phyloP scores from a whole-genome alignment of 495 filamentous ascomycete species.

The Daldinia bambusicola region DNA sequence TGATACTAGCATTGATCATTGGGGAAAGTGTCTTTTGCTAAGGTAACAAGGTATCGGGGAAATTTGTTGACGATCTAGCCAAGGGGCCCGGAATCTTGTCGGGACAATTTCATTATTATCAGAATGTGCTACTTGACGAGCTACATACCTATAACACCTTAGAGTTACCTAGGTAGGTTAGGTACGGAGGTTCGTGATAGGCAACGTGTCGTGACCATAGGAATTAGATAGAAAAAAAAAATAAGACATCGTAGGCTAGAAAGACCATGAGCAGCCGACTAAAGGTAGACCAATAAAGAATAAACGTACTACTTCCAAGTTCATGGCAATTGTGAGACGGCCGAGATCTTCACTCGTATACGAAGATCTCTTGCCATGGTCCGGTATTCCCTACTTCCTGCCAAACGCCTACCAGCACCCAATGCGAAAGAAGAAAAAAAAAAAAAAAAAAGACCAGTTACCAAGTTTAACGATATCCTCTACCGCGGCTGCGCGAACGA shows the following conservation, averaged over 20 bases:
- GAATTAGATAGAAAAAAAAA: neutral
- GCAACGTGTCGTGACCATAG: neutral
- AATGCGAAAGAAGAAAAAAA: neutral
- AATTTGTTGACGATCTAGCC: constrained; percentile 1
- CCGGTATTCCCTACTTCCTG: neutral
- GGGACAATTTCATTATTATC: neutral
- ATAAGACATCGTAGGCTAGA: constrained; percentile 7
- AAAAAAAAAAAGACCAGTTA: neutral
- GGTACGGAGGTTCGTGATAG: neutral
- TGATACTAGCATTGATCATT: neutral
- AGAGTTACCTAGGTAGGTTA: no score
- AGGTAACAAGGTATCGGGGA: neutral
- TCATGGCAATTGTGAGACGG: neutral
- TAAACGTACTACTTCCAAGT: constrained; percentile 29
- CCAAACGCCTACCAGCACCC: constrained; percentile 11
- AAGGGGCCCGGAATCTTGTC: neutral
- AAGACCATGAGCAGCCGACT: constrained; percentile 28
- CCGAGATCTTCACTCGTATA: neutral
- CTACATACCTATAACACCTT: neutral
- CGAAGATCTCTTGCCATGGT: constrained; percentile 2
- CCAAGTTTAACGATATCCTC: constrained; percentile 37
- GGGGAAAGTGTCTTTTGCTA: neutral
- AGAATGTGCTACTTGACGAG: constrained; percentile 1
- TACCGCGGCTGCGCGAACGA: constrained; percentile 44
- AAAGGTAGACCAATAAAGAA: constrained; percentile 1